Base-by-base conservation (phyloP, 352 stramenopile genomes). In the Nothophytophthora sp. region DNA sequence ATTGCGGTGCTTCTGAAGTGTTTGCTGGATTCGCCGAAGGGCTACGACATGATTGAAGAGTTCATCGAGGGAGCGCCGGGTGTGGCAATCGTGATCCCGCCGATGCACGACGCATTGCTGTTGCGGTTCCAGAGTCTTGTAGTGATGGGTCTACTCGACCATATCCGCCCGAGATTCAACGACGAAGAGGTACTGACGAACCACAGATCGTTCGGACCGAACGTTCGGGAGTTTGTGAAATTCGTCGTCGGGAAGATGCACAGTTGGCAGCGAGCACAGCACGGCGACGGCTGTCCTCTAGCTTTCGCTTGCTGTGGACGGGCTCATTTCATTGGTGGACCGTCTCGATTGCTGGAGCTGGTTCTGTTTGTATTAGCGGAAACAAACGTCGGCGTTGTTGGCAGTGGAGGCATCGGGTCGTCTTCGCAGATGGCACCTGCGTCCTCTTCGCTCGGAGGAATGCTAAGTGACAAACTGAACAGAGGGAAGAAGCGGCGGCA, bases 201-300 rank as follows among this genome's bases (percentile, higher is more conserved):
- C 0, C 67, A 86, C 60, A 85, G 81, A 37, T 29, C 63, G 7
- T 88, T 86, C 42, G 73, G 50, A 8, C 28, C 52, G 23, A 91
- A 88, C 38, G 55, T 88, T 20, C 76, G 79, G 20, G 70, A 79
- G 5, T 87, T 91, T 32, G 58, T 86, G 18, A 72, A 63, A 23
- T 60, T 88, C 29, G 62, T 66, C 3, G 66, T 88, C 20, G 46
- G 53, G 25, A 86, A 80, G 33, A 89, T 89, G 73, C 75, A 86
- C 19, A 67, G 65, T 25, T 91, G 77, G 80, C 80, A 91, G 39
- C 66, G 70, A 20, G 60, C 80, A 9, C 80, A 91, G 43, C 71
- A 88, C 23, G 76, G 80, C 2, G 76, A 89, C 30, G 70, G 63
- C 5, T 90, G 79, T 29, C 76, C 79, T 12, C 18, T 42, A 13